A percentile compares a stretch with the other conserved stretches of the same genome.
Conservation (phyloP, 2,329 filamentous ascomycete species). For the Xylaria digitata region DNA sequence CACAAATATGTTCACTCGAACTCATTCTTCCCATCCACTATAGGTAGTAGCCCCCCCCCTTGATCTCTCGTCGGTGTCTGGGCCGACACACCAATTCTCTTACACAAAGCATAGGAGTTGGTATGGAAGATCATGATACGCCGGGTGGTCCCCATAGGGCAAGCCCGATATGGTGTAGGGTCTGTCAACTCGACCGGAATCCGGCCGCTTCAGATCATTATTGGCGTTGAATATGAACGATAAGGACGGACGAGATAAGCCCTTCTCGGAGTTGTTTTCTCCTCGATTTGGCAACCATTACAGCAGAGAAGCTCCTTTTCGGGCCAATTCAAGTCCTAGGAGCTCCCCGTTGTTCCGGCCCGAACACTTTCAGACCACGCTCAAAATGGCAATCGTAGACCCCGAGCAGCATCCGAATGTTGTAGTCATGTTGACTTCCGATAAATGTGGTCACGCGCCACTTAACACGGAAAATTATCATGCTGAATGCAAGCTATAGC, state of each 20-base stretch:
- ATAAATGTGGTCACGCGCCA: conserved; percentile 8
- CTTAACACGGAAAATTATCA: conserved; percentile 24
- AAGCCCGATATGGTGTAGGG: conserved; percentile 41
- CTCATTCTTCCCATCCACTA: conserved; percentile 6
- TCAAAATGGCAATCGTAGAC: too few species aligned
- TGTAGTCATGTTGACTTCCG: too few species aligned
- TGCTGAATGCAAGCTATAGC: conserved; percentile 2
- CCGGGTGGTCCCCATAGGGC: conserved; percentile 46
- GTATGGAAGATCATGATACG: conserved; percentile 25
- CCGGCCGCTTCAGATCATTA: conserved; percentile 15
- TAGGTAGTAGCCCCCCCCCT: background rate
- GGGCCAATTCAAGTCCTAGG: too few species aligned
- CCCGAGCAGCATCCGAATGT: too few species aligned
- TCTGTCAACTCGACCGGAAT: conserved; percentile 15
- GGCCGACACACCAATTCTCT: conserved; percentile 9
- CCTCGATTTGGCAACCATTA: too few species aligned
- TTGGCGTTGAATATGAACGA: conserved; percentile 7
- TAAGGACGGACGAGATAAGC: conserved; percentile 22
- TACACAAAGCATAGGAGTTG: background rate
- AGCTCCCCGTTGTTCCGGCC: too few species aligned
- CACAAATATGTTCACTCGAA: conserved; percentile 26
- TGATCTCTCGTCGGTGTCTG: background rate
- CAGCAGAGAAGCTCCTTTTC: too few species aligned
- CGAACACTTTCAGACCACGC: too few species aligned
- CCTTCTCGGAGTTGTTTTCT: too few species aligned